A percentile compares a stretch with the other conserved stretches of the same genome.
These are phyloP conservation scores for Colletotrichum paranaense DNA, from an alignment of 2,329 filamentous ascomycete species.

Conservation along the genomic window DNA sequence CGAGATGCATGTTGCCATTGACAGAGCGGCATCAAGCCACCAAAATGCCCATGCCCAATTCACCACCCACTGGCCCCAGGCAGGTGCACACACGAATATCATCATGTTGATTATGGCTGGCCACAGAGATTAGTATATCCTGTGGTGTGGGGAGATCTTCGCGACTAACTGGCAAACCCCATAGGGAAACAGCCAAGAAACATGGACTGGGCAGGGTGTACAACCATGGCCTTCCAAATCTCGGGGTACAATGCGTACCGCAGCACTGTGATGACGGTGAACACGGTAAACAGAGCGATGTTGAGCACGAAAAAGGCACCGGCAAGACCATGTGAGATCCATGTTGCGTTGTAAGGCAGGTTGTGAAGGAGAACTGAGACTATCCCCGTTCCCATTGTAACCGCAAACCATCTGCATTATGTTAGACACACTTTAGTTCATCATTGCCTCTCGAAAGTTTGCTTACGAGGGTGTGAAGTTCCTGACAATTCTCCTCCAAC, in stretches of 20 bases:
- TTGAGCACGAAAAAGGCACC: conserved; percentile 72
- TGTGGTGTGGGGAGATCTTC: not conserved
- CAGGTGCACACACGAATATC: conserved; percentile 65
- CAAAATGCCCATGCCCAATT: conserved; percentile 67
- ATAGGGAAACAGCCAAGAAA: conserved; percentile 78
- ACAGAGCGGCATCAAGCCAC: conserved; percentile 66
- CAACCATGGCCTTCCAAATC: conserved; percentile 74
- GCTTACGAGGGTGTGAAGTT: conserved; percentile 67
- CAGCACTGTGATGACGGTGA: conserved; percentile 64
- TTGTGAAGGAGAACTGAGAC: conserved; percentile 71
- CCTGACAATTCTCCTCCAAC: conserved; percentile 59
- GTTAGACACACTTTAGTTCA: not conserved
- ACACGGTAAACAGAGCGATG: conserved; percentile 65
- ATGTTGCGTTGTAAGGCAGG: conserved; percentile 69
- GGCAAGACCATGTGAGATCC: conserved; percentile 56
- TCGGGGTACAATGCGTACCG: conserved; percentile 74
- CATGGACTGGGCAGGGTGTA: conserved; percentile 73
- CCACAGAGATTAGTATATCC: conserved; percentile 27
- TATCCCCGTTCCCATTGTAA: conserved; percentile 76
- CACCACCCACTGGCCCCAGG: conserved; percentile 70
- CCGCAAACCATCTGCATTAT: conserved; percentile 63
- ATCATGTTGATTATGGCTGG: conserved; percentile 72
- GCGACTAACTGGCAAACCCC: conserved; percentile 66
- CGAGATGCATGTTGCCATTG: conserved; percentile 63
- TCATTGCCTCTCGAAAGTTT: conserved; percentile 14